Evolutionary conservation across 306 rosid genomes (phyloP), one percentile per base, ranked within the genome.

Genomic region (Lithocarpus polystachyus): DNA sequence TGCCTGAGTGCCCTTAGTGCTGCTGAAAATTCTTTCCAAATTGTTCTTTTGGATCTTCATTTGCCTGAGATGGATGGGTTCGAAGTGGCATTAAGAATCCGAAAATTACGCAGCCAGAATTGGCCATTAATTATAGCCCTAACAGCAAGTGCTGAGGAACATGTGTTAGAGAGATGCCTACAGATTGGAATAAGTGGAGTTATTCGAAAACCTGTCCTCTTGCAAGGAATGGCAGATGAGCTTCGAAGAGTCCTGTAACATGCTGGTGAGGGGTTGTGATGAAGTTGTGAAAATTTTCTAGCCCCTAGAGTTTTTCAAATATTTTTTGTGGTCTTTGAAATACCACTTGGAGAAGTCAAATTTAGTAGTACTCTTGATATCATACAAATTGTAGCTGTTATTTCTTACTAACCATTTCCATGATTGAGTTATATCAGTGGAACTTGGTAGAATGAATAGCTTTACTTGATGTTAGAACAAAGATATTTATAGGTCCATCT

Each of bases 1-100:
- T 93, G 98, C 72, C 80, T 93, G 15, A 37, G 79, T 75, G 89
- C 85, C 4, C 37, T 89, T n/a, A 86, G 83, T 17, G 80, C 85
- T 0, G 74, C 88, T 1, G 86, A 80, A 17, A 87, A 79, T 71
- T 31, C 86, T 1, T 87, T 78, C 83, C 79, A 81, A 53, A 76
- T 93, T 3, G 81, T 91, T 74, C 79, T 93, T 68, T 70, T 93
- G 79, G 97, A 91, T 80, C 90, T 91, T 76, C 93, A 93, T 76
- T 91, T 93, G 95, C 97, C 91, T n/a, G 92, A 89, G 80, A 86
- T 91, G 86, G 97, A 93, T 72, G 97, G 98, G 15, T 93, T 87
- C 18, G 94, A 93, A 72, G 92, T 90, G 53, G 91, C 93, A 1
- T 69, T 62, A 73, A 86, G 95, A 80, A 86, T 93, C 69, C 45